Percentiles rank a stretch among this genome's conserved stretches.
phyloP scores from a whole-genome alignment of 306 rosid genomes.

The Ormosia emarginata region DNA sequence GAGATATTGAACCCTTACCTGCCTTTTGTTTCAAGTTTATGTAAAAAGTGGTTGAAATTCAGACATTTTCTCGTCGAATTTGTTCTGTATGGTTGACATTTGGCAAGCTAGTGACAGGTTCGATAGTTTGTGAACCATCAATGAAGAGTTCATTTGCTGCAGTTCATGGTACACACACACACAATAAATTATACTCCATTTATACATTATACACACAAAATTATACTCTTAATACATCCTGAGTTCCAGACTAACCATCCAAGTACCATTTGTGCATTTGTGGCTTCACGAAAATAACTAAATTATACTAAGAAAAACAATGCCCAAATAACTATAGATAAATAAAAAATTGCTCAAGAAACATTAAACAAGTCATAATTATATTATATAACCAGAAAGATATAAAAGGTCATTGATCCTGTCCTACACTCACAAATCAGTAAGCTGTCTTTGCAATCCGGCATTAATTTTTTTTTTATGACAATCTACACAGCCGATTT shows the following conservation, averaged over 20 bases:
- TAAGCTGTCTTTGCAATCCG: constrained; percentile 3
- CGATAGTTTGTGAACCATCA: too few relatives aligned
- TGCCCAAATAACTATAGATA: neutral
- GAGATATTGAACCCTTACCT: too few relatives aligned
- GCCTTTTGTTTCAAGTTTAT: too few relatives aligned
- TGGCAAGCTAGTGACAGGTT: too few relatives aligned
- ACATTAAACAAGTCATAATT: neutral
- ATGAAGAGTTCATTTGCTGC: too few relatives aligned
- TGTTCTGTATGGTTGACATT: too few relatives aligned
- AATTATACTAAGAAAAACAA: neutral
- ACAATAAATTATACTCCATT: neutral
- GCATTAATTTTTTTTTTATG: neutral
- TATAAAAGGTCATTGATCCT: neutral
- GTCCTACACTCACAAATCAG: constrained; percentile 27
- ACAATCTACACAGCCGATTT: constrained; percentile 31
- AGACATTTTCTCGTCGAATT: too few relatives aligned
- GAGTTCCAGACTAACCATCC: neutral
- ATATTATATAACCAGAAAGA: constrained; percentile 4
- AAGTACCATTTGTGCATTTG: neutral
- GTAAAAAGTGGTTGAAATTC: too few relatives aligned
- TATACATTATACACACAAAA: too few relatives aligned
- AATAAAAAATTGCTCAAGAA: neutral
- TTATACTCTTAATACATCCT: neutral
- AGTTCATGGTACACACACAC: too few relatives aligned
- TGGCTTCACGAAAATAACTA: neutral